Evolutionary conservation across 2,329 filamentous ascomycete species (phyloP).

Genomic region (Claviceps paspali): DNA sequence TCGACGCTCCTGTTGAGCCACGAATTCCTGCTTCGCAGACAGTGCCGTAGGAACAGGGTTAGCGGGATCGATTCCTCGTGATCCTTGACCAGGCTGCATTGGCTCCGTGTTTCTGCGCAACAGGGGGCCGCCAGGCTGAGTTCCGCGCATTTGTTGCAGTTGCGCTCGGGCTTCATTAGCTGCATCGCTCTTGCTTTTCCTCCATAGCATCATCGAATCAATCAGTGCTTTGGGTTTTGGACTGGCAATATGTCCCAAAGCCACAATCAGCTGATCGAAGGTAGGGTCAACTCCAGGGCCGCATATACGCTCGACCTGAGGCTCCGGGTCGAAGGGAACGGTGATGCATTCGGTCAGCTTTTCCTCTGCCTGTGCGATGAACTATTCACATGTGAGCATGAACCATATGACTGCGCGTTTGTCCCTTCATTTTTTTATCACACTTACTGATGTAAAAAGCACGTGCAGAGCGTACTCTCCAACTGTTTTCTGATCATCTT

Average conservation of each 20-base stretch:
- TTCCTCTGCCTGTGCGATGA: constrained; percentile 91
- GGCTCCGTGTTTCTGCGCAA: constrained; percentile 64
- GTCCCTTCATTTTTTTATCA: not conserved
- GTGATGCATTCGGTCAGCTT: constrained; percentile 84
- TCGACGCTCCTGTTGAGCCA: constrained; percentile 68
- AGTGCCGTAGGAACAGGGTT: constrained; percentile 24
- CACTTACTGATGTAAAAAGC: constrained; percentile 71
- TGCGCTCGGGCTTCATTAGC: constrained; percentile 53
- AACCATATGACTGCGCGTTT: constrained; percentile 7
- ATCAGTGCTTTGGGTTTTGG: constrained; percentile 91
- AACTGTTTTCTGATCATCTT: constrained; percentile 77
- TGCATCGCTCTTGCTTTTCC: constrained; percentile 86
- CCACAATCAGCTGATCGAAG: constrained; percentile 89
- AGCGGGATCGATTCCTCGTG: constrained; percentile 14
- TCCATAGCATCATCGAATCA: constrained; percentile 96
- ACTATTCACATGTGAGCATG: constrained; percentile 28
- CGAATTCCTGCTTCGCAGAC: constrained; percentile 49
- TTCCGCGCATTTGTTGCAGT: constrained; percentile 35
- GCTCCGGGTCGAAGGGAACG: constrained; percentile 63
- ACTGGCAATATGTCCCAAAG: constrained; percentile 84
- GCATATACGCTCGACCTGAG: constrained; percentile 77
- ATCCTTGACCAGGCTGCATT: constrained; percentile 26
- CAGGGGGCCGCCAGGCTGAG: constrained; percentile 32
- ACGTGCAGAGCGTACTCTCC: constrained; percentile 96
- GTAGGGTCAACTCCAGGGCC: constrained; percentile 73